Percentiles rank a stretch among this genome's conserved stretches.
Conservation (phyloP, 805 yeast species). For the Blastobotrys americana region DNA sequence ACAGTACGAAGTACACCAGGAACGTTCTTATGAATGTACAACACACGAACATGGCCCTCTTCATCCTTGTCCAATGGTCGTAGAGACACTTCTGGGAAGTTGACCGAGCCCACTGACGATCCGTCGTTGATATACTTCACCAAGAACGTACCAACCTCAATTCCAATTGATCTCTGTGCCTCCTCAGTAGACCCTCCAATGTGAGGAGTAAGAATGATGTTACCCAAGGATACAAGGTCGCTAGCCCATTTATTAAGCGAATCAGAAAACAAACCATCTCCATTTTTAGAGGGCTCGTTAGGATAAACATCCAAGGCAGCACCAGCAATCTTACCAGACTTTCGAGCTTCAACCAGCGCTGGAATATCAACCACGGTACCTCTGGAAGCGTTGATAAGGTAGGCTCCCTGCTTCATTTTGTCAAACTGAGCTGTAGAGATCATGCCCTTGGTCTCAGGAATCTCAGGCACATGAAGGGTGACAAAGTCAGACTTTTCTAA, state of each 20-base stretch:
- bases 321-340: slow-evolving; percentile 91
- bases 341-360: slow-evolving; percentile 85
- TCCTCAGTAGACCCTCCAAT: slow-evolving; percentile 99
- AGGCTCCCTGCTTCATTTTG: slow-evolving; percentile 94
- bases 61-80: slow-evolving; percentile 86
- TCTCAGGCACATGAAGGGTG: slow-evolving; percentile 89
- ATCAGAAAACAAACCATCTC: slow-evolving; percentile 67
- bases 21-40: slow-evolving; percentile 94
- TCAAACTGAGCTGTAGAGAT: slow-evolving; percentile 86
- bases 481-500: slow-evolving; percentile 79
- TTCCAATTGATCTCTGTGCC: slow-evolving; percentile 96
- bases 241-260: slow-evolving; percentile 75
- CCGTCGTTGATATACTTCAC: slow-evolving; percentile 95
- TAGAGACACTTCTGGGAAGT: slow-evolving; percentile 96
- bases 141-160: slow-evolving; percentile 83
- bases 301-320: slow-evolving; percentile 97
- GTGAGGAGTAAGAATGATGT: slow-evolving; percentile 91
- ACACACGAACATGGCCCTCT: slow-evolving; percentile 75
- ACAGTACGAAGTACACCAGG: slow-evolving; percentile 98
- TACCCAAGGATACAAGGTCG: slow-evolving; percentile 74
- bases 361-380: slow-evolving; percentile 97
- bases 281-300: slow-evolving; percentile 94
- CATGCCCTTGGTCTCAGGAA: slow-evolving; percentile 85
- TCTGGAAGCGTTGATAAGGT: slow-evolving; percentile 91
- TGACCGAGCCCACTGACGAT: slow-evolving; percentile 87